phyloP scores from a whole-genome alignment of 2,329 filamentous ascomycete genomes.

The Scedosporium boydii region DNA sequence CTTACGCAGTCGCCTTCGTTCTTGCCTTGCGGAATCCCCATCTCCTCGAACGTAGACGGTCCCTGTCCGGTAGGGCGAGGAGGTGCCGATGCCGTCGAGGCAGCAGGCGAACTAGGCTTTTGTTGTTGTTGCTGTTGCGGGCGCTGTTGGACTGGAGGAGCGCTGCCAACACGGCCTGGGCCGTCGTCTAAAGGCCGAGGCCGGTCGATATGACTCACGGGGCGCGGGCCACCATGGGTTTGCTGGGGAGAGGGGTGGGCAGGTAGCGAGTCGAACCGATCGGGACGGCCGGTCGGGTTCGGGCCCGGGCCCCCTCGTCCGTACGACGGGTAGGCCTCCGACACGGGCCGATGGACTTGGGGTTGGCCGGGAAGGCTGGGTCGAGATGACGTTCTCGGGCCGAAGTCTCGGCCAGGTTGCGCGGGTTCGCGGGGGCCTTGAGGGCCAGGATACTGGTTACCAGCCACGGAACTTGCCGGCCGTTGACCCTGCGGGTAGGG shows the following conservation, averaged over 20 bases:
- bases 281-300: slow-evolving; percentile 9
- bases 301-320: slow-evolving; percentile 16
- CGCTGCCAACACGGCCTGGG: slow-evolving; percentile 25
- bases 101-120: slow-evolving; percentile 11
- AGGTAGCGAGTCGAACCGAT: slow-evolving; percentile 13
- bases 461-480: slow-evolving; percentile 8
- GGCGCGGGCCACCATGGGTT: slow-evolving; percentile 3
- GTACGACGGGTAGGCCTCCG: slow-evolving; percentile 13
- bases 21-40: slow-evolving; percentile 84
- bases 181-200: slow-evolving; percentile 13
- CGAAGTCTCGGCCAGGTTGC: slow-evolving; percentile 26
- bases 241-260: background rate
- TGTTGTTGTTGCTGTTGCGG: slow-evolving; percentile 12
- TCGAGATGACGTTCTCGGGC: slow-evolving; percentile 25
- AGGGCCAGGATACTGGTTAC: slow-evolving; percentile 11
- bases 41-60: slow-evolving; percentile 93
- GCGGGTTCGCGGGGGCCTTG: slow-evolving; percentile 14
- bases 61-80: slow-evolving; percentile 45
- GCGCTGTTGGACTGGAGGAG: slow-evolving; percentile 22
- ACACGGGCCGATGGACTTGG: slow-evolving; percentile 16
- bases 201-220: slow-evolving; percentile 13
- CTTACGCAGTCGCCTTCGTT: slow-evolving; percentile 85
- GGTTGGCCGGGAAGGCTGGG: slow-evolving; percentile 10
- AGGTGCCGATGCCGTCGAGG: slow-evolving; percentile 22
- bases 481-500: slow-evolving; percentile 7